Percentiles rank a stretch among this genome's conserved stretches.
Conservation (phyloP, 352 stramenopile genomes). For the Phytophthora uliginosa region DNA sequence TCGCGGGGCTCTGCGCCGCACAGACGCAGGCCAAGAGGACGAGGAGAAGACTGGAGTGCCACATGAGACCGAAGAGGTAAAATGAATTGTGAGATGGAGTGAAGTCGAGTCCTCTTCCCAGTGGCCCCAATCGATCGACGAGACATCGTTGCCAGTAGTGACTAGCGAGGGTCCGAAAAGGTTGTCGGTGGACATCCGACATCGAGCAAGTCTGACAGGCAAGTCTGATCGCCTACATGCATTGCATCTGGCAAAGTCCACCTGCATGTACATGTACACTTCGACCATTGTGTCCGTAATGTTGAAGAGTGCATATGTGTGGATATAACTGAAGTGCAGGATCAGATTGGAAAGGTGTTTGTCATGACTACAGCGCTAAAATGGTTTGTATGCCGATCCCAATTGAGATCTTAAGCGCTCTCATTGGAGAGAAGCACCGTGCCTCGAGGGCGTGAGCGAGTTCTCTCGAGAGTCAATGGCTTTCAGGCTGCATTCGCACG, state of each 20-base stretch:
- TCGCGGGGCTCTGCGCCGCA: slow-evolving; percentile 9
- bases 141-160: not conserved
- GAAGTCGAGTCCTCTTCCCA: not conserved
- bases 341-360: not conserved
- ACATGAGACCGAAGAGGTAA: slow-evolving; percentile 27
- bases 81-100: slow-evolving; percentile 6
- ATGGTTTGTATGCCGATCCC: slow-evolving; percentile 1
- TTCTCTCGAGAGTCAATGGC: not conserved
- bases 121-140: not conserved
- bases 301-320: not conserved
- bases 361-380: not conserved
- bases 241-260: not conserved
- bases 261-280: not conserved
- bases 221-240: not conserved
- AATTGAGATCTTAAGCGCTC: not conserved
- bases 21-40: slow-evolving; percentile 24
- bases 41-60: slow-evolving; percentile 22
- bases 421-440: slow-evolving; percentile 13
- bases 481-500: slow-evolving; percentile 1
- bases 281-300: not conserved
- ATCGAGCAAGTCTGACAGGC: slow-evolving; percentile 1
- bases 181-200: not conserved
- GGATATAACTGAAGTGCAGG: not conserved
- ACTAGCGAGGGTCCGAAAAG: not conserved
- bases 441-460: not conserved